These are phyloP conservation scores for Panaeolus papilionaceus DNA, from an alignment of 768 basidiomycete species.

Conservation along the genomic window DNA sequence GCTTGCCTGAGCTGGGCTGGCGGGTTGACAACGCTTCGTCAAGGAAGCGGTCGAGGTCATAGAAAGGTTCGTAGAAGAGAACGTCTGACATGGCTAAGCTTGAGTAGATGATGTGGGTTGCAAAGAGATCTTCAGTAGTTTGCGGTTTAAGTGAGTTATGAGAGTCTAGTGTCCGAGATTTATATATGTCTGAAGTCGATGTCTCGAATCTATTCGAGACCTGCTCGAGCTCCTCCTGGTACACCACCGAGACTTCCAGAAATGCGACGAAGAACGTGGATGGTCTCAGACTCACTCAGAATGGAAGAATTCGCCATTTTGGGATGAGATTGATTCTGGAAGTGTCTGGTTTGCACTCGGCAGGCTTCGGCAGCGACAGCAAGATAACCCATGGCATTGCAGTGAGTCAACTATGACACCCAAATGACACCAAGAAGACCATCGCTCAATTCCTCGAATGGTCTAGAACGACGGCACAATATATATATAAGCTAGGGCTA, in stretches of 20 bases:
- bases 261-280: not conserved
- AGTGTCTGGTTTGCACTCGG: not conserved
- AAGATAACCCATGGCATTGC: not conserved
- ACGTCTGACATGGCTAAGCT: conserved; percentile 18
- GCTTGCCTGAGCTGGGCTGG: conserved; percentile 4
- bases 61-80: conserved; percentile 43
- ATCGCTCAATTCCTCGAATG: not conserved
- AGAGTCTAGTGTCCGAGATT: not conserved
- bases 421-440: not conserved
- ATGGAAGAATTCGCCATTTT: not conserved
- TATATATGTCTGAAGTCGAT: not conserved
- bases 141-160: not conserved
- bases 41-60: conserved; percentile 48
- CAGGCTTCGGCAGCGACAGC: not conserved
- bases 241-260: not conserved
- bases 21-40: conserved; percentile 35
- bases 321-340: not conserved
- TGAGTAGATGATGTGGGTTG: not conserved
- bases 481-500: not conserved
- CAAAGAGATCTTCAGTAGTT: not conserved
- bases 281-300: not conserved
- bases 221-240: not conserved
- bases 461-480: not conserved
- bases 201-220: not conserved
- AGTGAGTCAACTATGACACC: too few species aligned